Evolutionary conservation across 768 basidiomycete genomes (phyloP).

Genomic region (Saitozyma podzolica): DNA sequence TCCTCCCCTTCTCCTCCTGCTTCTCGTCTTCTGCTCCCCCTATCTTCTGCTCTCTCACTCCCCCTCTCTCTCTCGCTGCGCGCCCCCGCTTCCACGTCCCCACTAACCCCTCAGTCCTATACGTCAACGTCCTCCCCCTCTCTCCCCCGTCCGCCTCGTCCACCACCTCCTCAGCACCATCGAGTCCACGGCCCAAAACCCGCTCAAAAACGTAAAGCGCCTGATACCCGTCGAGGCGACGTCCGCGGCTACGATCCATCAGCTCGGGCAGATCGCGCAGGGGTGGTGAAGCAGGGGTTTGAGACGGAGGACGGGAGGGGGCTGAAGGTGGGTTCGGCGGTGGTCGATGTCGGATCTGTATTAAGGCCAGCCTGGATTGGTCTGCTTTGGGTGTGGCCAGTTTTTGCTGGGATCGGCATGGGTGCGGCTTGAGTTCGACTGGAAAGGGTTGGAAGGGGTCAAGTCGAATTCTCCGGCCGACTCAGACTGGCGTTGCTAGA

Average conservation of each 20-base stretch:
- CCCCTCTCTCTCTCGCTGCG: too few relatives aligned
- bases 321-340: conserved; percentile 26
- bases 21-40: too few relatives aligned
- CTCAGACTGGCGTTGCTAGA: too few relatives aligned
- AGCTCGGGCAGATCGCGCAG: conserved; percentile 17
- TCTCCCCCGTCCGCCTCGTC: conserved; percentile 30
- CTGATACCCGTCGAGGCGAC: conserved; percentile 33
- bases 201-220: conserved; percentile 33
- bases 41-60: too few relatives aligned
- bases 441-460: too few relatives aligned
- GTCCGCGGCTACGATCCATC: conserved; percentile 24
- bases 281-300: conserved; percentile 21
- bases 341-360: not conserved
- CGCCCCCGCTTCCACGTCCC: not conserved
- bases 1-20: too few relatives aligned
- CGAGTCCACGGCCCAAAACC: conserved; percentile 29
- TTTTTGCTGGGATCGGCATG: too few relatives aligned
- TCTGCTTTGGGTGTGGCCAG: too few relatives aligned
- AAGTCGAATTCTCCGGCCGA: too few relatives aligned
- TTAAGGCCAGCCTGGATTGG: not conserved
- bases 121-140: conserved; percentile 35
- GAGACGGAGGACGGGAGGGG: conserved; percentile 17
- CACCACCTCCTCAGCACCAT: conserved; percentile 32
- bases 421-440: too few relatives aligned
- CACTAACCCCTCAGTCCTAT: conserved; percentile 24